Evolutionary conservation across 805 yeast species (phyloP).

Genomic region (Cyberlindnera nakhonratchasimensis): DNA sequence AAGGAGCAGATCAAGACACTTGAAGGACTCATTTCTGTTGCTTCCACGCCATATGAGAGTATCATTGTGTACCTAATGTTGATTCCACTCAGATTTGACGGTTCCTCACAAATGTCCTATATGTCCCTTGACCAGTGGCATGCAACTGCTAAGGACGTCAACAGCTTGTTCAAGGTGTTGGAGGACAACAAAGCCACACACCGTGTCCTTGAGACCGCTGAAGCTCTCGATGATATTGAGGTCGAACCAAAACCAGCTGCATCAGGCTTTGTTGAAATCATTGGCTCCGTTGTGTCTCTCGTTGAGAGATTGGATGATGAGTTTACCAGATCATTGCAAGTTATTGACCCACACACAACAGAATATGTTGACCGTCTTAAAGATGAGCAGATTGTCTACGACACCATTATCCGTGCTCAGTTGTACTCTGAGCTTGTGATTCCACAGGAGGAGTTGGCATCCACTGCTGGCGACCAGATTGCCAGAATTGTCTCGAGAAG

Average conservation of each 20-base stretch:
- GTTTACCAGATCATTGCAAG: constrained; percentile 80
- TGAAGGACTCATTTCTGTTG: constrained; percentile 51
- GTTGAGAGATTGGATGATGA: constrained; percentile 96
- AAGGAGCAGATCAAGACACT: constrained; percentile 69
- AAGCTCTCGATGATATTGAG: constrained; percentile 64
- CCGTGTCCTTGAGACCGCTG: constrained; percentile 75
- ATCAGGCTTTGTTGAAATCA: constrained; percentile 67
- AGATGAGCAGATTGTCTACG: constrained; percentile 78
- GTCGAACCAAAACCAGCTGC: constrained; percentile 61
- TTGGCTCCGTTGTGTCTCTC: constrained; percentile 81
- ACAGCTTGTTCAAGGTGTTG: constrained; percentile 59
- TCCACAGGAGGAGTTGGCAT: constrained; percentile 35
- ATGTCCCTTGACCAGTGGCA: constrained; percentile 85
- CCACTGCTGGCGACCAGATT: constrained; percentile 43
- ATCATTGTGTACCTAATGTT: constrained; percentile 76
- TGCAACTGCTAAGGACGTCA: constrained; percentile 58
- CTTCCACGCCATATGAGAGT: constrained; percentile 66
- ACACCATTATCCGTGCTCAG: constrained; percentile 79
- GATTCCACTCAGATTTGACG: constrained; percentile 85
- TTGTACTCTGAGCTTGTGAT: constrained; percentile 70
- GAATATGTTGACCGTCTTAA: constrained; percentile 88
- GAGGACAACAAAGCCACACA: constrained; percentile 56
- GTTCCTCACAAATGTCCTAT: constrained; percentile 58
- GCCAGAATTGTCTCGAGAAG: constrained; percentile 78
- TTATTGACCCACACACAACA: constrained; percentile 90